Evolutionary conservation across 2,329 filamentous ascomycete species (phyloP), one percentile per base, ranked within the genome.

Genomic region (Graphilbum ipis-grandicollis): DNA sequence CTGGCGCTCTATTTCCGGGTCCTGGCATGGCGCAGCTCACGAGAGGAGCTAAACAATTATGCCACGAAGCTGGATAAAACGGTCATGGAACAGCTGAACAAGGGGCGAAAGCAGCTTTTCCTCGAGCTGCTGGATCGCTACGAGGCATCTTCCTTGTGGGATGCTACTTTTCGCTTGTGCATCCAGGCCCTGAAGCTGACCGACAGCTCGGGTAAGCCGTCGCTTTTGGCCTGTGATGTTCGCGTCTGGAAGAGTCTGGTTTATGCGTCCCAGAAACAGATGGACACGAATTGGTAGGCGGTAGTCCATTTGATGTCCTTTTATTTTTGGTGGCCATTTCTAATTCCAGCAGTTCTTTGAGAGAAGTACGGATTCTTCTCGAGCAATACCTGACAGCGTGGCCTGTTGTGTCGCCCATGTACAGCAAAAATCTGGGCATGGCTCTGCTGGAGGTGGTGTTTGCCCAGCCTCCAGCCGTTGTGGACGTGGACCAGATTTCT

Each of bases 1-100:
- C 56, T 65, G 3, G 52, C 64, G 0, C 54, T 70, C 2, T 57
- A 66, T 15, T 69, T 66, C 41, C 55, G 60, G 1, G 55, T 69
- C 18, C 47, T 65, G 1, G 55, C 59, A 22, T 54, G 53, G 4
- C 60, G 66, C 9, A 63, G 59, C 1, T 55, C 54, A 1, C 46
- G 50, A 1, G 56, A 56, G 0, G 63, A 65, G 31, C 60, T 57
- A 39, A 41, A 56, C 2, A 57, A 58, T 28, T 50, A 60, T 8
- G 46, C 62, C 0, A 39, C 47, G 3, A 60, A 60, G 31, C 50
- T 56, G 0, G 44, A 55, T 0, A 56, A 65, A 9, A 58, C 57
- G 1, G 63, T 63, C 0, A 45, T 62, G 3, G 47, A 48, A 17
- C 62, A 67, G 43, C 59, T 69, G 32, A 53, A 50, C 15, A 48